phyloP scores from a whole-genome alignment of 1,284 basidiomycete species.

The Ceratobasidium sp. region DNA sequence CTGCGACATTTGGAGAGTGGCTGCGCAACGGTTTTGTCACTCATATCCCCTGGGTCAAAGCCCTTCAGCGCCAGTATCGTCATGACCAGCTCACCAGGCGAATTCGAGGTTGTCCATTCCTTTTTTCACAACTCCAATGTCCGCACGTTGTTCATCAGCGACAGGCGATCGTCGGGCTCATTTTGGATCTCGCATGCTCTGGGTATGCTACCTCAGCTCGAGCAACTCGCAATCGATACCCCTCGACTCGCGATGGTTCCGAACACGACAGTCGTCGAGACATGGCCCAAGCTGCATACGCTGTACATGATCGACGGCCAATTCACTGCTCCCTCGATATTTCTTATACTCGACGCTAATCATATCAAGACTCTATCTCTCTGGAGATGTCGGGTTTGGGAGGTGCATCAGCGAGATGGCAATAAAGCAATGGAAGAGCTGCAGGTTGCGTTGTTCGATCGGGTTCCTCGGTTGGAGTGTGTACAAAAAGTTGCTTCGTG shows the following conservation, averaged over 20 bases:
- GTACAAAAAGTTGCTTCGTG: neutral
- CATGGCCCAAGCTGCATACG: slow-evolving; percentile 4
- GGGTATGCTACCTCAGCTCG: neutral
- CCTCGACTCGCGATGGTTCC: neutral
- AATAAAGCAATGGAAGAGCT: neutral
- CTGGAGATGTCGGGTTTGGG: neutral
- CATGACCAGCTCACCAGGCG: neutral
- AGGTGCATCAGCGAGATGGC: no score
- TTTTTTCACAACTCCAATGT: slow-evolving; percentile 9
- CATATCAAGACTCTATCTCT: neutral
- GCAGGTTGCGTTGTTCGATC: neutral
- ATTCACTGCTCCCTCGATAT: neutral
- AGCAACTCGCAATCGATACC: neutral
- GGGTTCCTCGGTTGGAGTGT: neutral
- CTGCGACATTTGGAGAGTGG: neutral
- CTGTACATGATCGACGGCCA: neutral
- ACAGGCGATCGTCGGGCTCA: neutral
- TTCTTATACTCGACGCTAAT: neutral
- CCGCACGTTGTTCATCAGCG: neutral
- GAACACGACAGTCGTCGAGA: neutral
- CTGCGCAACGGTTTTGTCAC: neutral
- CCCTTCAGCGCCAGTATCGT: neutral
- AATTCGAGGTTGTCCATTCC: neutral
- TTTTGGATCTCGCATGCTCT: neutral
- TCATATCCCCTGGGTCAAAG: neutral